These are phyloP conservation scores for Leishmania amazonensis DNA, from an alignment of 208 protist genomes.

Conservation along the genomic window DNA sequence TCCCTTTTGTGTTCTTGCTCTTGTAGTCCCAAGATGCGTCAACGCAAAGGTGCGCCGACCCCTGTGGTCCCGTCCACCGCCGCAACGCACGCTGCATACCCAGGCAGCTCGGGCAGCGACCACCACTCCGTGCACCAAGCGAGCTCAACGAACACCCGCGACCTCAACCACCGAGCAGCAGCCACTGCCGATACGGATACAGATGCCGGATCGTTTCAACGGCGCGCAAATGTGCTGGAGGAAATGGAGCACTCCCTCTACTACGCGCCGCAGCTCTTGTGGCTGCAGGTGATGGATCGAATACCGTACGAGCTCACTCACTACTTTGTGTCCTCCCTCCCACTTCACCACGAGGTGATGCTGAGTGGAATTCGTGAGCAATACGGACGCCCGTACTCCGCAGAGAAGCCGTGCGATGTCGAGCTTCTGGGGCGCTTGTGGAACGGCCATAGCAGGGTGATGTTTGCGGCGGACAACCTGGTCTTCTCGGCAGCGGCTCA, in stretches of 20 bases:
- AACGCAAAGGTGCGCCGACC: background rate
- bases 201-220: background rate
- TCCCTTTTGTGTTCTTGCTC: background rate
- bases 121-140: background rate
- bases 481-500: conserved; percentile 22
- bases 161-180: background rate
- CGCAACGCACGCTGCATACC: background rate
- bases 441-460: conserved; percentile 42
- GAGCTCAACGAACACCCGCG: background rate
- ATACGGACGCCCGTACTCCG: conserved; percentile 35
- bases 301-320: conserved; percentile 29
- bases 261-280: conserved; percentile 29
- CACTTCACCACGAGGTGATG: conserved; percentile 25
- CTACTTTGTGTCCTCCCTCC: conserved; percentile 26
- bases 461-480: conserved; percentile 19
- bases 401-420: conserved; percentile 27
- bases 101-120: background rate
- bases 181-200: background rate
- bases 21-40: conserved; percentile 7
- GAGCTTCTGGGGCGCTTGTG: conserved; percentile 53
- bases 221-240: conserved; percentile 22
- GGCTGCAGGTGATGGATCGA: conserved; percentile 34
- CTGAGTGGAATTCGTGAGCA: conserved; percentile 28
- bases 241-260: conserved; percentile 22
- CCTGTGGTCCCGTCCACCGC: background rate